A percentile compares a stretch with the other conserved stretches of the same genome.
Evolutionary conservation across 2,329 filamentous ascomycete genomes (phyloP).

Genomic region (Chrysoporthe deuterocubensis): DNA sequence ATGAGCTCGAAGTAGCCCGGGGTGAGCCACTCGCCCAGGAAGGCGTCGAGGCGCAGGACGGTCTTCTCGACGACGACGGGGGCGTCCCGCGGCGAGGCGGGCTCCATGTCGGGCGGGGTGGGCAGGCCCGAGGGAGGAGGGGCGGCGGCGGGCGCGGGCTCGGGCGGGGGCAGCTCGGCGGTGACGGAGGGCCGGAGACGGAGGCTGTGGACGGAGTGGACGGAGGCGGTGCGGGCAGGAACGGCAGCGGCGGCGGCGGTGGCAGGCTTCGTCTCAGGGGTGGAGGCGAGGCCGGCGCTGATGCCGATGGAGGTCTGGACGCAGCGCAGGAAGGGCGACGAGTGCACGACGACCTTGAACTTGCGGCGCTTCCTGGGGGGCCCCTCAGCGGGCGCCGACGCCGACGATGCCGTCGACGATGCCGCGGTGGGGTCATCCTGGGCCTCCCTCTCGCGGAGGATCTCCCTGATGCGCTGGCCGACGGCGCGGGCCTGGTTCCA

Average conservation of each 20-base stretch:
- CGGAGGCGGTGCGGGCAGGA: conserved; percentile 28
- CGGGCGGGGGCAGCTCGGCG: conserved; percentile 29
- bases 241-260: neutral
- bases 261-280: conserved; percentile 36
- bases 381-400: conserved; percentile 23
- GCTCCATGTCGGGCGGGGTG: conserved; percentile 14
- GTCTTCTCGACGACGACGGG: conserved; percentile 56
- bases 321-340: conserved; percentile 91
- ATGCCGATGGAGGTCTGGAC: conserved; percentile 91
- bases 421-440: conserved; percentile 40
- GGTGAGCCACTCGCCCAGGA: conserved; percentile 93
- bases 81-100: conserved; percentile 8
- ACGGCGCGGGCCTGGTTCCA: conserved; percentile 86
- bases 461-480: conserved; percentile 79
- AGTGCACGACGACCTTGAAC: conserved; percentile 85
- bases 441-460: conserved; percentile 61
- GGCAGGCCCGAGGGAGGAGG: conserved; percentile 32
- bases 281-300: conserved; percentile 77
- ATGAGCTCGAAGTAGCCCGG: conserved; percentile 94
- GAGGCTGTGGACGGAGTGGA: conserved; percentile 23
- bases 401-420: neutral
- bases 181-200: conserved; percentile 30
- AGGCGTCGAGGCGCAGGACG: conserved; percentile 83
- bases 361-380: conserved; percentile 49
- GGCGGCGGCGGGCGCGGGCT: neutral